phyloP scores from a whole-genome alignment of 1,139 yeast species.

The Fermentozyma sake region DNA sequence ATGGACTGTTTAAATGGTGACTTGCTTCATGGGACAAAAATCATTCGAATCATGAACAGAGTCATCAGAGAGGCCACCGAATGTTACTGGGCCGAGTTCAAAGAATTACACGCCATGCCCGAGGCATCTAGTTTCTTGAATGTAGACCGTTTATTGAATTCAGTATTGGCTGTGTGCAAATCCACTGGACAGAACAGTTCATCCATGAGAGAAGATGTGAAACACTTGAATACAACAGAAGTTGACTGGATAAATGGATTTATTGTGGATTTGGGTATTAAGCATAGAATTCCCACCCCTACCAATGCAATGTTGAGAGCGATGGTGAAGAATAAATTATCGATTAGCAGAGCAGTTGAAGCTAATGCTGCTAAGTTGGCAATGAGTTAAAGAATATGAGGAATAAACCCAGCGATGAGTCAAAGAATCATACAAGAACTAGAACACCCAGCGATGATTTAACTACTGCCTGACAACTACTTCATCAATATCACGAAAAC shows the following conservation, averaged over 20 bases:
- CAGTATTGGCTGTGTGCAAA: slow-evolving; percentile 45
- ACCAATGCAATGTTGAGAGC: slow-evolving; percentile 44
- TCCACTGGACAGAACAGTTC: slow-evolving; percentile 59
- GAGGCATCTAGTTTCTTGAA: slow-evolving; percentile 36
- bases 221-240: slow-evolving; percentile 61
- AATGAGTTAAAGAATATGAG: no score
- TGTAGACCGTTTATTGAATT: slow-evolving; percentile 38
- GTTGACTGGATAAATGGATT: slow-evolving; percentile 78
- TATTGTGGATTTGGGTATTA: slow-evolving; percentile 49
- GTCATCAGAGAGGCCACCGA: slow-evolving; percentile 46
- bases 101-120: slow-evolving; percentile 25
- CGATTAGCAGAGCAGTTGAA: slow-evolving; percentile 31
- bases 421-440: no score
- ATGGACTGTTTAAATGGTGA: slow-evolving; percentile 73
- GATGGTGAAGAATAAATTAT: slow-evolving; percentile 43
- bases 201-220: slow-evolving; percentile 84
- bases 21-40: slow-evolving; percentile 36
- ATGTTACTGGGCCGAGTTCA: slow-evolving; percentile 36
- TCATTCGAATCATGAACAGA: slow-evolving; percentile 27
- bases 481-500: no score
- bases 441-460: no score
- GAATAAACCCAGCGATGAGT: no score
- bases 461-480: no score
- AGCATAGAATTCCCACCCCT: slow-evolving; percentile 36
- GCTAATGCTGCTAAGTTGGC: slow-evolving; percentile 12